Percentiles rank a stretch among this genome's conserved stretches.
Evolutionary conservation across 306 rosid species (phyloP).

Genomic region (Bauhinia variegata): DNA sequence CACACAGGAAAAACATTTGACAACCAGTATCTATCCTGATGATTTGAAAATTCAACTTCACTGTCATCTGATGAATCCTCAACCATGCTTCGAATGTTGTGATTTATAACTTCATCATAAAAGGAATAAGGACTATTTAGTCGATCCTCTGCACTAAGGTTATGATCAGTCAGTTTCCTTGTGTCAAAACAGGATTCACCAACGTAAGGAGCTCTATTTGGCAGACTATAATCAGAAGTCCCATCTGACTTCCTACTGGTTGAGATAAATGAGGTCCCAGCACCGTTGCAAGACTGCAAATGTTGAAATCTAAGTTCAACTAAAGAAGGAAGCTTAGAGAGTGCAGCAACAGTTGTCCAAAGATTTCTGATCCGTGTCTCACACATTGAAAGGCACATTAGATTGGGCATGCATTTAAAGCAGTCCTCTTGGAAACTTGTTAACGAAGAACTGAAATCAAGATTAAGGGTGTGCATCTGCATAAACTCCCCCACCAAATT

Average conservation of each 20-base stretch:
- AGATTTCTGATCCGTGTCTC: slow-evolving; percentile 82
- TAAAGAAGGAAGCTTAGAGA: slow-evolving; percentile 78
- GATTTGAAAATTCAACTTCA: slow-evolving; percentile 52
- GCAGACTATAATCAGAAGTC: slow-evolving; percentile 43
- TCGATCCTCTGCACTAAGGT: slow-evolving; percentile 48
- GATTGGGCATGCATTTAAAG: slow-evolving; percentile 79
- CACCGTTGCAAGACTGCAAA: slow-evolving; percentile 63
- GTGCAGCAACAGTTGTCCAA: slow-evolving; percentile 80
- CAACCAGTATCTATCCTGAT: slow-evolving; percentile 47
- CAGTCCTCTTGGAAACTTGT: slow-evolving; percentile 72
- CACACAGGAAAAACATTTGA: slow-evolving; percentile 48
- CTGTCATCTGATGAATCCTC: slow-evolving; percentile 74
- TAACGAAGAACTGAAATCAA: slow-evolving; percentile 73
- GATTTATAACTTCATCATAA: slow-evolving; percentile 47
- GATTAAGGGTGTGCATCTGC: slow-evolving; percentile 69
- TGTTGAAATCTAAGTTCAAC: slow-evolving; percentile 78
- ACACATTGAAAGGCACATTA: slow-evolving; percentile 74
- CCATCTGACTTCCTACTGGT: slow-evolving; percentile 49
- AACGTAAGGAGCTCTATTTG: slow-evolving; percentile 44
- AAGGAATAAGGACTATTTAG: slow-evolving; percentile 50
- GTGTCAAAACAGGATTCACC: slow-evolving; percentile 39
- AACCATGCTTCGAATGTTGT: slow-evolving; percentile 54
- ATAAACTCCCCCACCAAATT: slow-evolving; percentile 70
- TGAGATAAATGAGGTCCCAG: slow-evolving; percentile 50
- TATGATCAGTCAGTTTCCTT: slow-evolving; percentile 43